These are phyloP conservation scores for Poterioochromonas sp. DNA, from an alignment of 352 stramenopile species.

Conservation along the genomic window DNA sequence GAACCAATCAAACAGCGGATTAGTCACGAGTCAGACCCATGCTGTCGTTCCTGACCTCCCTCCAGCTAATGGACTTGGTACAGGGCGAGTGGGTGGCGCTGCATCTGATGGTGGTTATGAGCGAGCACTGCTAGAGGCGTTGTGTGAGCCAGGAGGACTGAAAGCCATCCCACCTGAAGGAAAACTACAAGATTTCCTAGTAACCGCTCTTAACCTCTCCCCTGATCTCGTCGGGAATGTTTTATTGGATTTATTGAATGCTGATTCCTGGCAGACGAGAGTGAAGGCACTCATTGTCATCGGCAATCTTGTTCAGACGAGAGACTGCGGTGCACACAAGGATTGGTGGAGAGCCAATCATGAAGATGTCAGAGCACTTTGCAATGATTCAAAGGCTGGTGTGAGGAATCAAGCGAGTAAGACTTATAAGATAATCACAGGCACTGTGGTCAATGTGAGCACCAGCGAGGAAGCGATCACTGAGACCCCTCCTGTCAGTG, in stretches of 20 bases:
- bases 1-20: background rate
- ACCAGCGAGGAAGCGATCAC: background rate
- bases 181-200: constrained; percentile 1
- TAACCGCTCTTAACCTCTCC: background rate
- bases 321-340: background rate
- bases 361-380: background rate
- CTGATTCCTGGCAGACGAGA: constrained; percentile 12
- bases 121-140: background rate
- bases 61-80: background rate
- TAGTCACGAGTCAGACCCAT: background rate
- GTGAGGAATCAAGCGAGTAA: constrained; percentile 2
- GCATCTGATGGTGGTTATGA: constrained; percentile 24
- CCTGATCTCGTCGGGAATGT: background rate
- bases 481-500: background rate
- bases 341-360: background rate
- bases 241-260: background rate
- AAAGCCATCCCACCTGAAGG: constrained; percentile 9
- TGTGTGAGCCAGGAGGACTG: constrained; percentile 25
- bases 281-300: constrained; percentile 13
- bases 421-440: background rate
- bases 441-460: background rate
- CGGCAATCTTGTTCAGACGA: background rate
- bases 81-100: constrained; percentile 9
- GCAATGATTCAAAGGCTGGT: background rate
- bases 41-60: background rate